Evolutionary conservation across 2,329 filamentous ascomycete genomes (phyloP).

Genomic region (Aspergillus costaricaensis): DNA sequence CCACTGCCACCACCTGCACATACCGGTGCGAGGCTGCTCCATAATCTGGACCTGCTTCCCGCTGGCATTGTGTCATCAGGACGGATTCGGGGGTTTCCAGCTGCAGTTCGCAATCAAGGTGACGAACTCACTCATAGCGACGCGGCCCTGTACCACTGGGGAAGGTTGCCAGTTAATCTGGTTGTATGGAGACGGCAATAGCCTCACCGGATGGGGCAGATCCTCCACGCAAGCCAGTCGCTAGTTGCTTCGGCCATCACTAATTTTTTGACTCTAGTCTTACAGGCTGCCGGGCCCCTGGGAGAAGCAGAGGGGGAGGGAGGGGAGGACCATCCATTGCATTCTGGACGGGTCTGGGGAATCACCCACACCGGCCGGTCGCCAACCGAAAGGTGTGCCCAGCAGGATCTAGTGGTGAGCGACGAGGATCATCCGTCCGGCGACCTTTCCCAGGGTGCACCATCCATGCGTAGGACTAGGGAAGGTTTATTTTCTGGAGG

Average conservation of each 20-base stretch:
- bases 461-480: background rate
- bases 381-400: slow-evolving; percentile 12
- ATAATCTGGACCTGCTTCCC: background rate
- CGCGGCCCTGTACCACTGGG: background rate
- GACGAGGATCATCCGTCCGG: slow-evolving; percentile 18
- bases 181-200: background rate
- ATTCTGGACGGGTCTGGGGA: slow-evolving; percentile 16
- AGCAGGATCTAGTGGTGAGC: slow-evolving; percentile 1
- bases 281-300: background rate
- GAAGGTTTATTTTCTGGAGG: background rate
- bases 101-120: slow-evolving; percentile 15
- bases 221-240: background rate
- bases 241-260: background rate
- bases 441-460: slow-evolving; percentile 4
- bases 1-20: background rate
- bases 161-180: background rate
- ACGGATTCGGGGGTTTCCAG: slow-evolving; percentile 1
- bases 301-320: background rate
- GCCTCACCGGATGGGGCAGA: background rate
- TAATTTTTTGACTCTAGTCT: background rate
- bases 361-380: slow-evolving; percentile 9
- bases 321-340: background rate
- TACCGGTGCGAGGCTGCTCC: background rate
- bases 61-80: slow-evolving; percentile 6
- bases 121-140: slow-evolving; percentile 1